Percentiles rank a stretch among this genome's conserved stretches.
phyloP scores from a whole-genome alignment of 1,284 basidiomycete species.

The Gymnopus androsaceus region DNA sequence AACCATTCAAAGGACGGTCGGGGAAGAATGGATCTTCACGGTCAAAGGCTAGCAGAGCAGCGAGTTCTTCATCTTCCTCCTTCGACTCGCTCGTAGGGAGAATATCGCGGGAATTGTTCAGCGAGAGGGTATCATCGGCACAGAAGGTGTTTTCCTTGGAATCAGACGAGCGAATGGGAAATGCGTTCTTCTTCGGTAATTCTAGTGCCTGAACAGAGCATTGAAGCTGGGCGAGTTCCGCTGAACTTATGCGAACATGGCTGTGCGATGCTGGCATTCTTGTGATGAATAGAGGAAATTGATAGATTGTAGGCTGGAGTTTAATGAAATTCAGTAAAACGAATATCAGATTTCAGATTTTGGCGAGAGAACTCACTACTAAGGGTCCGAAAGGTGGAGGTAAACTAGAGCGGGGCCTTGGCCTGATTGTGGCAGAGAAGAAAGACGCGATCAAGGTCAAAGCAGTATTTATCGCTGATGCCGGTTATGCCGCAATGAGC shows the following conservation, averaged over 20 bases:
- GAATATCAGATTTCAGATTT: too few species aligned
- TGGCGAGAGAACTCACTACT: too few species aligned
- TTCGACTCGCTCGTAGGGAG: neutral
- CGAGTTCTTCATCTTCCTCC: neutral
- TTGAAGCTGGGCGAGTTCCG: slow-evolving; percentile 5
- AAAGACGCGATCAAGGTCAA: too few species aligned
- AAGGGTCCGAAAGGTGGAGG: too few species aligned
- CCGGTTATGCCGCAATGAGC: too few species aligned
- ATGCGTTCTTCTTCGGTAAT: too few species aligned
- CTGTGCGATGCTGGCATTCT: neutral
- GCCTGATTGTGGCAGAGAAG: too few species aligned
- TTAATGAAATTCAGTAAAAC: too few species aligned
- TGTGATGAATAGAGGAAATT: neutral
- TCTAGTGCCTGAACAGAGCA: neutral
- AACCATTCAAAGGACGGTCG: neutral
- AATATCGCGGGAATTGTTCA: slow-evolving; percentile 1
- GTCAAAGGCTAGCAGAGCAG: neutral
- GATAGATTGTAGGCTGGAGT: neutral
- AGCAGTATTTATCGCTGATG: too few species aligned
- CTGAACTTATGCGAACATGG: neutral
- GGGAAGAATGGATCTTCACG: neutral
- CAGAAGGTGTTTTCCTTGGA: neutral
- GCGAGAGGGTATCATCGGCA: neutral
- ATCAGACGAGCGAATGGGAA: too few species aligned
- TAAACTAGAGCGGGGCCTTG: too few species aligned